Evolutionary conservation across 106 monocot species (phyloP), one percentile per base, ranked within the genome.

Genomic region (Alisma plantagoaquatica): DNA sequence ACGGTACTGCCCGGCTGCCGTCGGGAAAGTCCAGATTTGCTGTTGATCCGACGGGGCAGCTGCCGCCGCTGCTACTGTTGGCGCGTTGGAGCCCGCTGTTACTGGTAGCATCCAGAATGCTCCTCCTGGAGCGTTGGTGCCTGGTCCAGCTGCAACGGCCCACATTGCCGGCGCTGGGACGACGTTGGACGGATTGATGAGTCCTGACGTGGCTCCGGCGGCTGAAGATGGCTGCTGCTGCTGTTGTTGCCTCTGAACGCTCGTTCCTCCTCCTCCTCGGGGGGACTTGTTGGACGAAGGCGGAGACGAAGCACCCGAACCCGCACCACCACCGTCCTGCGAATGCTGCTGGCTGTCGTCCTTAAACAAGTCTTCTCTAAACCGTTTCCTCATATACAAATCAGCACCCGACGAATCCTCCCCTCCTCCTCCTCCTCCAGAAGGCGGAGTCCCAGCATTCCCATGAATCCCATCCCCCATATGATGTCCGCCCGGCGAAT

Each of bases 21-120:
- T 51, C 0, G 87, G 78, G 55, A 93, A 72, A 2, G 83, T 71
- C 93, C 93, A 93, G 27, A 87, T 44, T 2, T 82, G 31, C 1
- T 58, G 35, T 26, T 79, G 72, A 27, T 17, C 69, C 35, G 21
- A 57, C 59, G 2, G 63, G 61, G 10, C 30, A 15, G 46, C 50
- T 0, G 25, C 45, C 0, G 67, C 31, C 15, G 52, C 20, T 24
- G 72, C 57, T 2, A 41, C 52, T 0, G 78, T 27, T 3, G 74
- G 70, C 1, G 54, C 32, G 29, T 50, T 59, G 9, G 70, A 24
- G 24, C 71, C 69, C 2, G 83, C 57, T 8, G 53, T 42, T 23
- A 83, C 79, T 15, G 93, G 93, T 5, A 93, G 83, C 93, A 93
- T 93, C 93, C 93, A 93, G 80, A 93, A 93, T 1, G 79, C 79